Base-by-base conservation (phyloP, 257 asterid genomes). In the Rhazya stricta region DNA sequence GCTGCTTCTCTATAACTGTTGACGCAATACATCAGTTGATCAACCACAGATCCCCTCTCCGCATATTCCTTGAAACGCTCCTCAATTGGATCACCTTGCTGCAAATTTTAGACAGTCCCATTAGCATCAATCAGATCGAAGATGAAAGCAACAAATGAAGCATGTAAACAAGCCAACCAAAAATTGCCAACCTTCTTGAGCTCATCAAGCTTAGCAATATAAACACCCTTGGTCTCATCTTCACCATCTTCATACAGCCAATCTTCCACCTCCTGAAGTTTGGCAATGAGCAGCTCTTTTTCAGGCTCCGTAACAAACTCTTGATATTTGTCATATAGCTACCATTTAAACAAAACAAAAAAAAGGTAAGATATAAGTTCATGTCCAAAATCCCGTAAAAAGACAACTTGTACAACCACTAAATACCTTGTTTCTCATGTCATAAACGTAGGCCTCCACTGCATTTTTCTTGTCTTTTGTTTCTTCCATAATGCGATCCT, bases 161-260 rank as follows among this genome's bases (percentile, higher is more conserved):
- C 43, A 46, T 13, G 16, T 30, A 54, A 41, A 45, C 42, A 32
- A 45, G 37, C 8, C 8, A 12, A 16, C 6, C 3, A 41, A 21
- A 23, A 23, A 19, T 1, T 41, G 23, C 75, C 16, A 21, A 83
- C 90, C 90, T 86, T 84, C 76, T 86, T 91, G 34, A 94, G 94
- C 84, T 94, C 98, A 63, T 90, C 97, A 81, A 94, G 89, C 79
- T 94, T 90, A 62, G 98, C 91, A 56, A 89, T 36, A 51, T 94
- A 94, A 5, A 86, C 90, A 37, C 90, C 90, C 77, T 86, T 86
- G 5, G 90, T 89, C 81, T 95, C 99, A 79, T 95, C 99, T 81
- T 92, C 99, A 0, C 99, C 99, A 61, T 89, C 99, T 76, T 95
- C 98, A 27, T 95, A 95, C 72, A 95, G 81, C 99, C 99, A 95